phyloP scores from a whole-genome alignment of 2,329 filamentous ascomycete genomes.

The Hirsutella thompsonii region DNA sequence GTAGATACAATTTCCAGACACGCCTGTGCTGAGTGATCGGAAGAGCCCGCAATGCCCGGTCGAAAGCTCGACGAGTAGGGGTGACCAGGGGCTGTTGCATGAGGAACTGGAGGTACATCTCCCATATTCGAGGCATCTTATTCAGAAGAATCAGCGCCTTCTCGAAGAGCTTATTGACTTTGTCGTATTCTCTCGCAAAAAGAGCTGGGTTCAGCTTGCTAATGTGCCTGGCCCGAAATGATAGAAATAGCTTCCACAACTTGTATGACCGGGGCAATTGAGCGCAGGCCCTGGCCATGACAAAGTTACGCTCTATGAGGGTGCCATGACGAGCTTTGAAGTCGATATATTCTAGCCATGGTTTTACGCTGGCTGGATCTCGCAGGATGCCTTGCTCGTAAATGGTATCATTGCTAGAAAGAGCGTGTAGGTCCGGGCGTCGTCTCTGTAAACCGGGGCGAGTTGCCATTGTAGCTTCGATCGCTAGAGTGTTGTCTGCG shows the following conservation, averaged over 20 bases:
- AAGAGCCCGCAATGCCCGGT: constrained; percentile 79
- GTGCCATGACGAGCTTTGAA: constrained; percentile 83
- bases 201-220: constrained; percentile 70
- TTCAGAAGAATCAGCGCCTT: constrained; percentile 84
- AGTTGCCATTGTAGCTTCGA: too few species aligned
- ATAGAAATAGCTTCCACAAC: constrained; percentile 95
- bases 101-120: constrained; percentile 88
- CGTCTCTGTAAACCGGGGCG: too few species aligned
- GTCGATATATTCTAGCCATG: constrained; percentile 89
- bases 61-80: constrained; percentile 74
- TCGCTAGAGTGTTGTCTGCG: too few species aligned
- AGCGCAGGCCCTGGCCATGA: constrained; percentile 81
- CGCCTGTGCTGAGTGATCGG: constrained; percentile 92
- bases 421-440: constrained; percentile 6
- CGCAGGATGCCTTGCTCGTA: constrained; percentile 95
- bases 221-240: constrained; percentile 71
- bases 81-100: constrained; percentile 88
- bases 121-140: constrained; percentile 98
- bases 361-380: constrained; percentile 73
- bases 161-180: constrained; percentile 92
- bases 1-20: constrained; percentile 84
- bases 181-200: constrained; percentile 70
- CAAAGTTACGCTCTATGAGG: constrained; percentile 69
- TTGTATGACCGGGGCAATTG: constrained; percentile 94
- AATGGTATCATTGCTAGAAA: constrained; percentile 79